Conservation (phyloP, 139 green algal species). For the Medakamo hakoo region DNA sequence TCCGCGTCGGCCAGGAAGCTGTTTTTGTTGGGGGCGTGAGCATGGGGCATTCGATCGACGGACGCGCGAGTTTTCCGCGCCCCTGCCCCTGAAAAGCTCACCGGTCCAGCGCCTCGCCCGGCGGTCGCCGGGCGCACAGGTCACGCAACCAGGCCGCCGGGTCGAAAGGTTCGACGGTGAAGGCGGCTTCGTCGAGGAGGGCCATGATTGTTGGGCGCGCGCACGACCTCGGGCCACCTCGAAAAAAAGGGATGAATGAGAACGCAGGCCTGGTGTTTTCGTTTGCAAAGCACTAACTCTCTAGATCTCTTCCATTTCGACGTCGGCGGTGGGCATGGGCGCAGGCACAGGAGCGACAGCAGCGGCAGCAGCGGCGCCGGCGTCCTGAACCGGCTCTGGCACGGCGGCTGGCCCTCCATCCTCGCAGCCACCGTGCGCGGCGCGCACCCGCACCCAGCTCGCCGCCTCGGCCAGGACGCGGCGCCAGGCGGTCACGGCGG, state of each 20-base stretch:
- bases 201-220: background rate
- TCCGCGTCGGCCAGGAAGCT: background rate
- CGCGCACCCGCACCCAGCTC: background rate
- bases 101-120: background rate
- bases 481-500: background rate
- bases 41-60: background rate
- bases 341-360: too few species aligned
- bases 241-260: background rate
- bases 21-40: background rate
- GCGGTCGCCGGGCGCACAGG: background rate
- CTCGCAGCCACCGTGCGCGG: background rate
- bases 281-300: background rate
- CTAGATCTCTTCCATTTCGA: too few species aligned
- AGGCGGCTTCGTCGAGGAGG: background rate
- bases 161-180: background rate
- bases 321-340: too few species aligned
- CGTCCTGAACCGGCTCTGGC: too few species aligned
- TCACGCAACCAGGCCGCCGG: background rate
- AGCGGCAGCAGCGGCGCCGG: too few species aligned
- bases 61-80: background rate
- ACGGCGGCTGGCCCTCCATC: background rate
- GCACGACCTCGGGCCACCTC: too few species aligned
- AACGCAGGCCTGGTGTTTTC: background rate
- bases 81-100: too few species aligned
- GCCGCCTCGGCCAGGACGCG: background rate